phyloP scores from a whole-genome alignment of 129 eudicot genomes.

The sunflower (Helianthus annuus) region DNA sequence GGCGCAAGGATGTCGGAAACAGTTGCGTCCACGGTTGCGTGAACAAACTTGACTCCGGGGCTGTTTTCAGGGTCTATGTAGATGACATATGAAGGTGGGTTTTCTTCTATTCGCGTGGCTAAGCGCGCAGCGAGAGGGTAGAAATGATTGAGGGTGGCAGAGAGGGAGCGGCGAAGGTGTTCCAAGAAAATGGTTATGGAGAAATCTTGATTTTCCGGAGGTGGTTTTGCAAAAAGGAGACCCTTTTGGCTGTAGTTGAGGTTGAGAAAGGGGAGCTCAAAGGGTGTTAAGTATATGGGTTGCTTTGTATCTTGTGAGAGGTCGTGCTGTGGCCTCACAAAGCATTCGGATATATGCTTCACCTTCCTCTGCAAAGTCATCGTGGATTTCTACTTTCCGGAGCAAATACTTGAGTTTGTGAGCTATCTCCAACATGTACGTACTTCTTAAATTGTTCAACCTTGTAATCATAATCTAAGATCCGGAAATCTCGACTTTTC shows the following conservation, averaged over 20 bases:
- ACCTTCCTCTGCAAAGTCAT: conserved; percentile 23
- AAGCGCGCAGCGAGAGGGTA: conserved; percentile 55
- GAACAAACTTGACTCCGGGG: conserved; percentile 52
- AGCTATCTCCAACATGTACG: too few species aligned
- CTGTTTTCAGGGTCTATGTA: conserved; percentile 37
- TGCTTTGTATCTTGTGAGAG: conserved; percentile 27
- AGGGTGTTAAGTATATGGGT: conserved; percentile 43
- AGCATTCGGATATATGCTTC: conserved; percentile 42
- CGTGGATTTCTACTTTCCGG: background rate
- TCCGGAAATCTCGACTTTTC: too few species aligned
- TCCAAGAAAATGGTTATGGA: conserved; percentile 29
- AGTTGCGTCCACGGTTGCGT: conserved; percentile 33
- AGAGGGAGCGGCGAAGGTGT: conserved; percentile 42
- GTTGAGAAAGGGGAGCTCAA: conserved; percentile 38
- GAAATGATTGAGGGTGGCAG: conserved; percentile 46
- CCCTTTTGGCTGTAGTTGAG: conserved; percentile 51
- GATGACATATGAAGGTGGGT: conserved; percentile 36
- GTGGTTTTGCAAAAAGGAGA: conserved; percentile 43
- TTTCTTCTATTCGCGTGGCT: conserved; percentile 30
- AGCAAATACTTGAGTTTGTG: too few species aligned
- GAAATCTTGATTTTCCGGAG: conserved; percentile 20
- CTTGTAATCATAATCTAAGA: too few species aligned
- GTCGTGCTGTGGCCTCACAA: conserved; percentile 35
- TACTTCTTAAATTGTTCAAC: too few species aligned
- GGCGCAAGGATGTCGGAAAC: conserved; percentile 39